Conservation (phyloP, 306 rosid genomes). For the Lathyrus sativus region DNA sequence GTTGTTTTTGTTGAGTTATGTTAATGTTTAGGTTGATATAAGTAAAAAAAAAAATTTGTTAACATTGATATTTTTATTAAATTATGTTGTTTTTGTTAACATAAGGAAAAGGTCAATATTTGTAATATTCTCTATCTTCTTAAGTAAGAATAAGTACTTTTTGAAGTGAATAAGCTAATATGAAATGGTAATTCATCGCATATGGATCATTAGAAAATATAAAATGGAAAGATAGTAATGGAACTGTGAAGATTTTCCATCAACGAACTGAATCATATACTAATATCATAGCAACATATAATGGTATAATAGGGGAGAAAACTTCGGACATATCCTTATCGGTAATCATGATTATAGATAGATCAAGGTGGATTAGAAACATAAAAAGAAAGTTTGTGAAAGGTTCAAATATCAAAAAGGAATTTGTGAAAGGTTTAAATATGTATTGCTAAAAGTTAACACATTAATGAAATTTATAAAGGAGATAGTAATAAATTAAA, state of each 20-base stretch:
- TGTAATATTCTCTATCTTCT: too few species aligned
- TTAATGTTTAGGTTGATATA: too few species aligned
- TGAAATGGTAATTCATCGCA: constrained; percentile 75
- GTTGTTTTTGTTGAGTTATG: too few species aligned
- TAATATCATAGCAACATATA: too few species aligned
- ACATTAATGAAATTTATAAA: neutral
- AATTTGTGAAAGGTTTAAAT: too few species aligned
- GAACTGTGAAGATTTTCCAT: constrained; percentile 94
- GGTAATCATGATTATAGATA: too few species aligned
- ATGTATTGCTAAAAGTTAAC: neutral
- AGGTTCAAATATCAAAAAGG: too few species aligned
- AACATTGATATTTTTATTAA: too few species aligned
- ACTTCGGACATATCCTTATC: constrained; percentile 83
- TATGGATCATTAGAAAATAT: constrained; percentile 79
- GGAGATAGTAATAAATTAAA: neutral
- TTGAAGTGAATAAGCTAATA: constrained; percentile 87
- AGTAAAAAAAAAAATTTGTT: too few species aligned
- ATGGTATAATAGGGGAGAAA: constrained; percentile 77
- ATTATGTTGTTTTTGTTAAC: too few species aligned
- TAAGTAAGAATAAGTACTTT: constrained; percentile 56
- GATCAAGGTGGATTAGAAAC: constrained; percentile 4
- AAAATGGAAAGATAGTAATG: constrained; percentile 82
- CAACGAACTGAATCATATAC: constrained; percentile 86
- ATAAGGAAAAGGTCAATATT: too few species aligned
- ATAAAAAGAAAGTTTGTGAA: neutral